These are phyloP conservation scores for Candida lessepsii DNA, from an alignment of 805 yeast genomes.

Conservation along the genomic window DNA sequence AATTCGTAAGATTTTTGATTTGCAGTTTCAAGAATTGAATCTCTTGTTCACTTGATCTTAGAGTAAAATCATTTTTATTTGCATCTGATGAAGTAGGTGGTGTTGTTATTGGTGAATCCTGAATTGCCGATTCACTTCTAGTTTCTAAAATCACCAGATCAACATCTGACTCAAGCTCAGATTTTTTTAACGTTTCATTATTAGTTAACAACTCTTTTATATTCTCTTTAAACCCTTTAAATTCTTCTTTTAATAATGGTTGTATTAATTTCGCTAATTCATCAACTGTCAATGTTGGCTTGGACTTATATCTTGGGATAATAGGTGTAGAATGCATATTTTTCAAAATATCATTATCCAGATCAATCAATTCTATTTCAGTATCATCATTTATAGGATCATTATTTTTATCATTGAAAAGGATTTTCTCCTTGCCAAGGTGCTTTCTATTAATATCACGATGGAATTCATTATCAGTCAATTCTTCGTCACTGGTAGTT, in stretches of 20 bases:
- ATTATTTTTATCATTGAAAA: neutral
- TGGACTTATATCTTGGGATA: slow-evolving; percentile 1
- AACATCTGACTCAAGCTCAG: neutral
- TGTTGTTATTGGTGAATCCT: slow-evolving; percentile 28
- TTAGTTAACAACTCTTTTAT: slow-evolving; percentile 7
- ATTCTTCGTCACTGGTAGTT: slow-evolving; percentile 3
- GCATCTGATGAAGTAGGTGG: slow-evolving; percentile 33
- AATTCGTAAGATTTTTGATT: slow-evolving; percentile 4
- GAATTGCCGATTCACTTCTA: slow-evolving; percentile 3
- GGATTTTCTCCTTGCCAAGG: no score
- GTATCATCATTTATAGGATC: slow-evolving; percentile 12
- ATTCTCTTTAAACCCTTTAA: slow-evolving; percentile 18
- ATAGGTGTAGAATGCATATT: slow-evolving; percentile 26
- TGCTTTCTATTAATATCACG: neutral
- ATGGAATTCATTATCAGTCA: neutral
- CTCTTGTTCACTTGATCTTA: neutral
- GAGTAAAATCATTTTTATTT: slow-evolving; percentile 4
- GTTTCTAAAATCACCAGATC: slow-evolving; percentile 1
- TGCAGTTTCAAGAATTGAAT: slow-evolving; percentile 9
- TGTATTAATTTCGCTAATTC: slow-evolving; percentile 17
- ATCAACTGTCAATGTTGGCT: slow-evolving; percentile 12
- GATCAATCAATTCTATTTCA: slow-evolving; percentile 11
- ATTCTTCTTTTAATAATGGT: slow-evolving; percentile 19
- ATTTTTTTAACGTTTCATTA: neutral
- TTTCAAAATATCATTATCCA: slow-evolving; percentile 8